Evolutionary conservation across 1,139 yeast species (phyloP).

Genomic region (Citeromyces hawaiiensis): DNA sequence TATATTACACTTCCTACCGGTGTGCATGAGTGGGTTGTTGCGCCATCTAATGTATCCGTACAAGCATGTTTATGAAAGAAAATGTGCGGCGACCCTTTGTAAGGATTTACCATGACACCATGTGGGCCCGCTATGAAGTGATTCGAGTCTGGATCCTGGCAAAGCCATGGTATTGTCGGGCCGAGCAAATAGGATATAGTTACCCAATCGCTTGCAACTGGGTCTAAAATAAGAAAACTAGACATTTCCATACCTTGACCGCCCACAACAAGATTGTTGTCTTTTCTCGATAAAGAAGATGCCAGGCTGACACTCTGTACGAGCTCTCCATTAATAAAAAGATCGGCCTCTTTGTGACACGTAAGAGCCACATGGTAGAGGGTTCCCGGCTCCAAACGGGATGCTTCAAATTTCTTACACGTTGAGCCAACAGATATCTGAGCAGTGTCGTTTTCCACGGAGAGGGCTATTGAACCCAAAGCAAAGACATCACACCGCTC

Average conservation of each 20-base stretch:
- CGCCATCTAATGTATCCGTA: neutral
- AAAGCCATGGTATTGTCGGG: constrained; percentile 22
- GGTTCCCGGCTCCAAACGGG: constrained; percentile 11
- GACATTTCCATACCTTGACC: constrained; percentile 3
- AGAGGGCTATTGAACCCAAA: neutral
- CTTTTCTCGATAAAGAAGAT: constrained; percentile 6
- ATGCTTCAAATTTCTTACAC: constrained; percentile 12
- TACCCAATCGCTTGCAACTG: constrained; percentile 20
- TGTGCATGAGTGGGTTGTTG: neutral
- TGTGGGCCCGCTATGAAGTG: constrained; percentile 14
- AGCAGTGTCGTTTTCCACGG: neutral
- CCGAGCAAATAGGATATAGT: constrained; percentile 22
- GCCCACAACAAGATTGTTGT: neutral
- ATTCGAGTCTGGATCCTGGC: constrained; percentile 20
- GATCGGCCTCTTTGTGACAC: constrained; percentile 13
- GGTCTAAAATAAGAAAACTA: constrained; percentile 14
- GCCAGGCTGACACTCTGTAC: constrained; percentile 16
- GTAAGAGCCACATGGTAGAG: constrained; percentile 15
- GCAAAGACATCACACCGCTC: neutral
- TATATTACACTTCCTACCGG: constrained; percentile 17
- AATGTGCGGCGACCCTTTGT: neutral
- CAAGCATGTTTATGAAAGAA: neutral
- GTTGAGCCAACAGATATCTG: neutral
- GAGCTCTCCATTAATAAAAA: constrained; percentile 20
- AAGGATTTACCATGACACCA: neutral